Evolutionary conservation across 2,329 filamentous ascomycete species (phyloP), one percentile per base, ranked within the genome.

Genomic region (Eurotiales sp.): DNA sequence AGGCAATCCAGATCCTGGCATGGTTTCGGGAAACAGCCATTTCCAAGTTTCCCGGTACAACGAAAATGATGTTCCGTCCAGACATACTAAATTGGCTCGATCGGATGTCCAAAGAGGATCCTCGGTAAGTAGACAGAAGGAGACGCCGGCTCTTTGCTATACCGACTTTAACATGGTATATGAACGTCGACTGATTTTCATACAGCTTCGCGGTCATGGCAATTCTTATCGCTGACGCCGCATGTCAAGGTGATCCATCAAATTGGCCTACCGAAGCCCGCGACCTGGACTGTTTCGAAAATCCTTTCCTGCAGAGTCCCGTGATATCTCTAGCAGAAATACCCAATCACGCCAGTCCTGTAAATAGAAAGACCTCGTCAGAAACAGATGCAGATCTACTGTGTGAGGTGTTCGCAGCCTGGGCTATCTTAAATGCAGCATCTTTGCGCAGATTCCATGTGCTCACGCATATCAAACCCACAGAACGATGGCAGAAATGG

Each of bases 21-120:
- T 74, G 70, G 71, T 70, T 73, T 47, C 48, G 49, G 17, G 53
- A 58, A 0, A 59, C 48, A 23, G 29, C 55, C 7, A 57, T 39
- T 15, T 53, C 50, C 7, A 66, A 61, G 29, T 57, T 56, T 15
- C 59, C 58, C 1, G 66, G 65, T 3, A 63, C 54, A 5, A 69
- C 64, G 61, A 73, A 72, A 51, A 53, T 75, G 27, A 66, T 71
- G 57, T 58, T 72, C 4, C 62, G 64, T 7, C 72, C 72, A 3
- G 58, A 64, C 44, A 55, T 73, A 5, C 51, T 66, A 44, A 57
- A 63, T 11, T 71, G 69, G 65, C 55, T 74, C 3, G 37, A 64
- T 36, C 54, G 51, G 4, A 61, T 61, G 47, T 56, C 60, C 6
- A 57, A 60, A 12, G 37, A 51, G 12, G 52, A 54, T 22, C 48